Base-by-base conservation (phyloP, 306 rosid genomes). In the Pyrus bretschneideri region DNA sequence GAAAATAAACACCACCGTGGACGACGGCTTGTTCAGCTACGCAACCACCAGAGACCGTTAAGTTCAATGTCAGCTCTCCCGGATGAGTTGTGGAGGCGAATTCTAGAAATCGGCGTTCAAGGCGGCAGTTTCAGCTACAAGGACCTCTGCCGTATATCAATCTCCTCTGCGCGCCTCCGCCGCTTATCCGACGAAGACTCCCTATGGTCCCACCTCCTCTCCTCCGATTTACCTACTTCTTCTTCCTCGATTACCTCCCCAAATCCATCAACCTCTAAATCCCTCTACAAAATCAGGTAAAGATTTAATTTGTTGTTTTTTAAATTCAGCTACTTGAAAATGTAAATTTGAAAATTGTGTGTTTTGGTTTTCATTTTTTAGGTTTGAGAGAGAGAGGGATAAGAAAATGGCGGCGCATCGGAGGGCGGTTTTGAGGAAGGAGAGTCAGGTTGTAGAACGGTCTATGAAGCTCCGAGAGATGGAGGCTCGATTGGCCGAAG, bases 101-200 rank as follows among this genome's bases (percentile, higher is more conserved):
- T 93, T 60, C 74, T 93, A 2, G 89, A 91, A 81, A 72, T 88
- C 52, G 98, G 97, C 25, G 71, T 88, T 22, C 73, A 22, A 69
- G 77, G 7, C 21, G 0, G 76, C 38, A 81, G 65, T 27, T 76
- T 88, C 3, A 81, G 70, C 72, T 87, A 75, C 82, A 89, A 86
- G 59, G 97, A 91, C 49, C 93, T 91, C 67, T 93, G 96, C 81
- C 79, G 81, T 78, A 11, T 89, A 75, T 88, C 96, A 67, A 92
- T 95, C 82, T 71, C 91, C 31, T 92, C 83, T 83, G 82, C 86
- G 29, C 91, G 86, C 78, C 81, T 89, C 69, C 87, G 18, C 65
- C 86, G 88, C 55, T 85, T 92, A 79, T 90, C 96, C 81, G 44
- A 54, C 46, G 96, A 90, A 8, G 63, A 89, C 46, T 25, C 51